Base-by-base conservation (phyloP, 148 eudicot genomes). In the Diospyros lotus region DNA sequence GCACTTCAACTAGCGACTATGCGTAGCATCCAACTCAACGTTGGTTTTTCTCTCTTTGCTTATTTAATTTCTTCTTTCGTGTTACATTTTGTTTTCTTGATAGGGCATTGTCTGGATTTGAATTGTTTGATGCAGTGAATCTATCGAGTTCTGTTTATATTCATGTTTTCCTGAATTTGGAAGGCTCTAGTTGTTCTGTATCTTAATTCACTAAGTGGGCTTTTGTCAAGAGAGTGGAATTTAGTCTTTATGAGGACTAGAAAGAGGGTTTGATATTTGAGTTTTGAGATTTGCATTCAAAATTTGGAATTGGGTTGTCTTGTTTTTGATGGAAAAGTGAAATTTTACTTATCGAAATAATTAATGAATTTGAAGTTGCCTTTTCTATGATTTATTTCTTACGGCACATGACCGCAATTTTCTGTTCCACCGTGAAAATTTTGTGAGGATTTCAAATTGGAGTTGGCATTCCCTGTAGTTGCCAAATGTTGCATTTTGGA, bases 401-500 rank as follows among this genome's bases (percentile, higher is more conserved):
- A 63, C 60, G 40, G 40, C 80, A 72, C 58, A 64, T 72, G 73
- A 75, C 75, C 75, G 52, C 28, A 64, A 39, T 64, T 70, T 69
- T 61, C 46, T 53, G 50, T 44, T 14, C 40, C 64, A 68, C 82
- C 75, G 73, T 78, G 83, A 73, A 81, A 77, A 55, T 75, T 78
- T 53, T 51, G 51, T 14, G 58, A 50, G 58, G 17, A 71, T 74
- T 68, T 15, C 50, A 64, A 75, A 73, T 66, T 62, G 71, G 66
- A 83, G 73, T 69, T 58, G 68, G 74, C 75, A 71, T 67, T 44
- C 63, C 74, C 38, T 68, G 82, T 51, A 41, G 46, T 71, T 81
- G 80, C 84, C 81, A 83, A 80, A 76, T 76, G 78, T 76, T 82
- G 39, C 73, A 76, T 52, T 77, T 69, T 71, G 73, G 61, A 66